Evolutionary conservation across 306 rosid genomes (phyloP), one percentile per base, ranked within the genome.

Genomic region (Sindora glabra): DNA sequence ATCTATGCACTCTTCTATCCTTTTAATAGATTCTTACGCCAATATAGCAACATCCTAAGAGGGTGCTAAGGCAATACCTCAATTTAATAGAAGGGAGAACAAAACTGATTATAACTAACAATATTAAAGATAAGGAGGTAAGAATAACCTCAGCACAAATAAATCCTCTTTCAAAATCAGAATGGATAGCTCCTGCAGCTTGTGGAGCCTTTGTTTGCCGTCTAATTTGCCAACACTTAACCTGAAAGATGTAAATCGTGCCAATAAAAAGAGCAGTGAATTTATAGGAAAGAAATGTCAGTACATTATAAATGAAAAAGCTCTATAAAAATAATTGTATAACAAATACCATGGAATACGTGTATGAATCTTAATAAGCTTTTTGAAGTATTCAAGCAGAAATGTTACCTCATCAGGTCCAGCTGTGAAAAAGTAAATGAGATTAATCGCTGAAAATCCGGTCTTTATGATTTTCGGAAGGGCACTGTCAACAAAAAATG

Each of bases 221-320:
- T 75, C 97, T 89, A 72, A 94, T 89, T 76, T 94, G 99, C 99
- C 99, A 94, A 75, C 97, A 86, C 62, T 94, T 94, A 11, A 94
- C 99, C 99, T 94, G 83, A 57, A 67, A 77, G 33, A 65, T 69
- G 57, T 14, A 50, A 62, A n/a, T n/a, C n/a, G n/a, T n/a, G n/a
- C n/a, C n/a, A n/a, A n/a, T n/a, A n/a, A n/a, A n/a, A n/a, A n/a
- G n/a, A n/a, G n/a, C n/a, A n/a, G n/a, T n/a, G n/a, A n/a, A n/a
- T n/a, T n/a, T n/a, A n/a, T 39, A 23, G 22, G 8, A n/a, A n/a
- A n/a, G n/a, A n/a, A n/a, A n/a, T n/a, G n/a, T n/a, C n/a, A n/a
- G n/a, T n/a, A n/a, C n/a, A n/a, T n/a, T n/a, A n/a, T n/a, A n/a
- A n/a, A n/a, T n/a, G n/a, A n/a, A n/a, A n/a, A n/a, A n/a, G n/a